Evolutionary conservation across 2,329 filamentous ascomycete species (phyloP), one percentile per base, ranked within the genome.

Genomic region (Talaromyces pinophilus): DNA sequence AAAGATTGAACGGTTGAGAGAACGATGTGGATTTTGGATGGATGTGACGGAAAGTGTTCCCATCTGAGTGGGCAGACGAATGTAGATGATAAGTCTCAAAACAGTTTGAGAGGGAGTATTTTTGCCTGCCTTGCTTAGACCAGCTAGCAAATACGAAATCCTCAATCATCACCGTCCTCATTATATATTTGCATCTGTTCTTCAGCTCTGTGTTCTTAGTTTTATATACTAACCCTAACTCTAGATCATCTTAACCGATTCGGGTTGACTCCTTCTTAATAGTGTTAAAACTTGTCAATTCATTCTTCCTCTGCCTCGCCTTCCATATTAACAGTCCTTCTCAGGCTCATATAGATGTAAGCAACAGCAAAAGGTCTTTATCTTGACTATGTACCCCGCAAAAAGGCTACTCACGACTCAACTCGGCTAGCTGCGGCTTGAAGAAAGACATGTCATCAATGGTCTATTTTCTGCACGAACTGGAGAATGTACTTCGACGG

Each of bases 11-110:
- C 48, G 28, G 13, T 52, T 52, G 48, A 52, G 5, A 52, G 48
- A 52, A 17, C 22, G 48, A 17, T 52, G 48, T 52, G 48, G 48
- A 52, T 52, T 52, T 52, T 52, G 48, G 48, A 52, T 28, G 48
- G 25, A 52, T 52, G 48, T 52, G 25, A 13, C 48, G 4, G 48
- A 5, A 17, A 52, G 17, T 52, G 48, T 52, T 52, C 48, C 48
- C 22, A 30, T 52, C 22, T 52, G 22, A 48, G 46, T 22, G 44
- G 22, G 17, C 48, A 15, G 48, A 52, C 2, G 42, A 10, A 19
- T 44, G 17, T 19, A 44, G 2, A 38, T 38, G 5, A 15, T 38
- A 15, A 15, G 35, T 15, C 35, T 38, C 35, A 5, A 44, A 44
- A 19, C 17, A 44, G 17, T 17, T 44, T n/a, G 17, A 44, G n/a